Base-by-base conservation (phyloP, 805 yeast genomes). In the Ogataea paraovalis region DNA sequence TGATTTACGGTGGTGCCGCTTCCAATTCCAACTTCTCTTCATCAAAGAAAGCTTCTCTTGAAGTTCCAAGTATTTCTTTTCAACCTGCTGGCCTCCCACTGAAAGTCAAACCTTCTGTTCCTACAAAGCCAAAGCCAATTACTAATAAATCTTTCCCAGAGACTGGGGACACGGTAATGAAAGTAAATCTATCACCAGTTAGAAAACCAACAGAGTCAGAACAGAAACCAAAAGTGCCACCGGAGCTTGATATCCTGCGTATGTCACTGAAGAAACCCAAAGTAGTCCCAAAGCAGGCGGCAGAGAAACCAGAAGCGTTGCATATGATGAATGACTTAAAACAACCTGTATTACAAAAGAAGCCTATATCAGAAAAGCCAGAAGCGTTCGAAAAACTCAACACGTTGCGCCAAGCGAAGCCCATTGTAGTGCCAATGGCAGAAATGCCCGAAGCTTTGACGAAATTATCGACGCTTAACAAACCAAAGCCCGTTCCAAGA, bases 391-490 rank as follows among this genome's bases (percentile, higher is more conserved):
- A 16, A 22, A 46, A 44, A 21, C 37, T 57, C 37, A 33, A 28
- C 21, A 42, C 42, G n/a, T 46, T 58, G 47, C 57, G 52, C 41
- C 50, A 59, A 3, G 42, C 57, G 8, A 51, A 45, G 14, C 53
- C 59, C 3, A 40, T 47, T 2, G 42, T 38, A 9, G 52, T 47
- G 25, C 48, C 40, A 28, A 42, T 50, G 32, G 37, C 51, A 3
- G 44, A 50, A 20, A 47, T 49, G 12, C 64, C 69, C 3, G 70
- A 65, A 42, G 70, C 69, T 1, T 47, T 66, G 30, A 46, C 46
- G 25, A 55, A 46, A 38, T 44, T 56, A 3, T 52, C 54, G 12
- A 45, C 36, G 14, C 47, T 62, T 42, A 52, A 44, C 25, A 53
- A 51, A 34, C 38, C 58, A 6, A 52, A 50, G 19, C 58, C 59